Base-by-base conservation (phyloP, 306 rosid genomes). In the Castanospermum australe region DNA sequence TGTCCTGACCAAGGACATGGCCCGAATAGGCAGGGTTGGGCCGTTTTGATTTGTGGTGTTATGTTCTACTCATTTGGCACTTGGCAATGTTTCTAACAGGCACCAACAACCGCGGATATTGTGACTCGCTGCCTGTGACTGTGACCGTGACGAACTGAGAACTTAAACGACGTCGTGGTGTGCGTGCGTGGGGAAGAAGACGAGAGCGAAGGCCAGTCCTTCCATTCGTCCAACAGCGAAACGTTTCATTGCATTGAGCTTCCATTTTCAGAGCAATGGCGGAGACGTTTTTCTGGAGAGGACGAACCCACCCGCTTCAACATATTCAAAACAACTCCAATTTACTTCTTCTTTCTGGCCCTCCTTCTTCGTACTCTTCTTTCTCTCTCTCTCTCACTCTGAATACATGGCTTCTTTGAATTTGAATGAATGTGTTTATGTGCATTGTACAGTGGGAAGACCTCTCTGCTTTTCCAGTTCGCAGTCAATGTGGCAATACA, bases 391-490 rank as follows among this genome's bases (percentile, higher is more conserved):
- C 18, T 32, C 4, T 62, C 50, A 61, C 0, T 66, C 17, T 67
- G 22, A 57, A 8, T 56, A 35, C 36, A 2, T 22, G 15, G 8
- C 39, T 61, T 21, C 45, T 8, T 75, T 10, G 32, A 70, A 69
- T 66, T 65, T 44, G 1, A 24, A 5, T 54, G 32, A 2, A n/a
- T 66, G 54, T 4, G 2, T n/a, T 9, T 2, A 2, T 1, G 3
- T 28, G 3, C 32, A 28, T 3, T 25, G 25, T 74, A 75, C 90
- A 89, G 95, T 41, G 97, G 97, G 39, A 94, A 94, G 39, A 91
- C 97, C 22, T 92, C 97, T 32, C 79, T 92, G 12, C 88, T 92
- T 5, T 92, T 94, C 76, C 97, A 94, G 86, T 92, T 87, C 33
- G 99, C 99, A 69, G 86, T 84, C 81, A 90, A 94, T 72, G 78